phyloP scores from a whole-genome alignment of 257 asterid genomes.

The Przewalskia tangutica region DNA sequence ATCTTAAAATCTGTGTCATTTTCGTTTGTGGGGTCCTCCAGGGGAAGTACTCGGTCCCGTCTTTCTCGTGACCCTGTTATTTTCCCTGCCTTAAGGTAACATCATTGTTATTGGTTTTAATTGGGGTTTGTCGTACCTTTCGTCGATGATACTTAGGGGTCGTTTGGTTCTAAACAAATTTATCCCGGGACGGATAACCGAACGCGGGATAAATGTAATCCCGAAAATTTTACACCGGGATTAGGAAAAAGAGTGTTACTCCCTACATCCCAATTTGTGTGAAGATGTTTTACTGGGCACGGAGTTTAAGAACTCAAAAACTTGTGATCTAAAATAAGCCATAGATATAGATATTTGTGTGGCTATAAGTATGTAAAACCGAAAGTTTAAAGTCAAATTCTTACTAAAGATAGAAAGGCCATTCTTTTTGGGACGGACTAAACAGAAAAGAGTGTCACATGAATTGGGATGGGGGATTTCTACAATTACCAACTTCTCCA shows the following conservation, averaged over 20 bases:
- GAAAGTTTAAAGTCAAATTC: no score
- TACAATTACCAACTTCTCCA: not conserved
- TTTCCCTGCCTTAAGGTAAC: not conserved
- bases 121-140: not conserved
- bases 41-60: not conserved
- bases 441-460: no score
- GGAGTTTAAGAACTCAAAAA: no score
- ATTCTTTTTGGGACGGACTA: no score
- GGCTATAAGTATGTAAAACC: no score
- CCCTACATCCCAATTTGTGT: no score
- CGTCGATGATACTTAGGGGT: not conserved
- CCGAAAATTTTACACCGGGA: not conserved
- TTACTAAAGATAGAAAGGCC: no score
- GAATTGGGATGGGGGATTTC: not conserved
- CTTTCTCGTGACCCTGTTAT: not conserved
- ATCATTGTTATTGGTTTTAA: not conserved
- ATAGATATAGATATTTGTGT: no score
- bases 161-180: not conserved
- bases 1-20: not conserved
- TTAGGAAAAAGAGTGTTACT: not conserved
- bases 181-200: not conserved
- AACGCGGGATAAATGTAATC: not conserved
- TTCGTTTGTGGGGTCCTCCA: not conserved
- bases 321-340: no score
- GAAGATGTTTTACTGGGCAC: no score